A percentile compares a stretch with the other conserved stretches of the same genome.
Evolutionary conservation across 2,329 filamentous ascomycete species (phyloP).

Genomic region (Paraconiothyrium sp.): DNA sequence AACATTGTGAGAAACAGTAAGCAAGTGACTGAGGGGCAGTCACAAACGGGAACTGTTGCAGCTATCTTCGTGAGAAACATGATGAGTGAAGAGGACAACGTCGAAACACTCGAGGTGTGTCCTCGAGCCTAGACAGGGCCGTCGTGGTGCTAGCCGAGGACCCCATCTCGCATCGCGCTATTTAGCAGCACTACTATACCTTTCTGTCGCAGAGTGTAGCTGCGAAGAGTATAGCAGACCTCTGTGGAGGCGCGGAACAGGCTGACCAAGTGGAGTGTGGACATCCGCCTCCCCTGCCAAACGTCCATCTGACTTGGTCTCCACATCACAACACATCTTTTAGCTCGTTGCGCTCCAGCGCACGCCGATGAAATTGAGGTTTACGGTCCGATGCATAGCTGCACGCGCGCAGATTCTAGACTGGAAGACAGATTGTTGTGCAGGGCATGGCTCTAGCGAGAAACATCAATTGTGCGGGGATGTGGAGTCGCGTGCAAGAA

Average conservation of each 20-base stretch:
- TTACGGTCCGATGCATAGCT: constrained; percentile 6
- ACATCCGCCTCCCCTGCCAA: background rate
- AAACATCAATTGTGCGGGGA: constrained; percentile 5
- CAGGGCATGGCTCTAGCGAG: constrained; percentile 5
- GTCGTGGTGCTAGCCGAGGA: background rate
- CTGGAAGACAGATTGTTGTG: background rate
- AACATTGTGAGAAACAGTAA: background rate
- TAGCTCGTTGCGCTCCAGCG: background rate
- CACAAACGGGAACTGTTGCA: constrained; percentile 6
- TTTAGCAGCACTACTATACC: background rate
- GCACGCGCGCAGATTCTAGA: constrained; percentile 9
- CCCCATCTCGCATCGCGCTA: background rate
- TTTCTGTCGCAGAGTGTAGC: background rate
- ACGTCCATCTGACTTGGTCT: background rate
- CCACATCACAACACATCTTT: background rate
- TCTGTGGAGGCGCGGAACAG: background rate
- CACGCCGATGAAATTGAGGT: background rate
- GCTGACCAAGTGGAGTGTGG: background rate
- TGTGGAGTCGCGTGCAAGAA: constrained; percentile 8
- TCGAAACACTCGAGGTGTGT: constrained; percentile 4
- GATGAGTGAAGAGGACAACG: background rate
- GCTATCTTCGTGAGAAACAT: background rate
- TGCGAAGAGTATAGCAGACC: constrained; percentile 3
- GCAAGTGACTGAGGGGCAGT: background rate
- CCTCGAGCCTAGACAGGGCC: background rate